Base-by-base conservation (phyloP, 2,329 filamentous ascomycete species). In the Aspergillus brasiliensis region DNA sequence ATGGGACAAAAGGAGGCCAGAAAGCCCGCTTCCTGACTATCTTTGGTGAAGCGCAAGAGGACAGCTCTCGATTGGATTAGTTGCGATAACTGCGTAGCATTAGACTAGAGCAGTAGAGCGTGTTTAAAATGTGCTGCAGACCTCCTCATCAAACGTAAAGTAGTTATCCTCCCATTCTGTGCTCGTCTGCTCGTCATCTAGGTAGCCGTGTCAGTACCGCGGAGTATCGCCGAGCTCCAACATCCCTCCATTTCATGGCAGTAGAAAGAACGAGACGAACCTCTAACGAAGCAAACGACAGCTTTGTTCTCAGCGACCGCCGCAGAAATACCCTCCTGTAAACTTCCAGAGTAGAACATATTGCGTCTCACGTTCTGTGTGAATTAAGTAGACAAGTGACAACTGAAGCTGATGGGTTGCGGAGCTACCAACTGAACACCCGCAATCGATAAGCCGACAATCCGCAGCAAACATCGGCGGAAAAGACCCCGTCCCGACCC, bases 281-380 rank as follows among this genome's bases (percentile, higher is more conserved):
- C 89, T 71, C 87, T 86, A 31, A 97, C 88, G 75, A 97, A 96
- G 78, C 92, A 96, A 28, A 91, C 84, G 0, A 97, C 90, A 17
- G 90, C 83, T 76, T 94, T 96, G 60, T 86, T 81, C 73, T 93
- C 82, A 61, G 86, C 84, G 6, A 97, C 83, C 11, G 93, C 92
- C 19, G 85, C 81, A 31, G 85, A 83, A 67, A 97, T 96, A 60
- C 91, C 93, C 69, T 89, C 88, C 69, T 96, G 90, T 19, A 97
- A 78, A 62, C 86, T 87, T 17, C 92, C 93, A 61, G 88, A 71
- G 74, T 92, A 93, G 77, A 97, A 97, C 88, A 96, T 93, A 44
- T 49, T 55, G 42, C 5, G 40, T 21, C 8, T 17, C 8, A 2
- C 19, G 5, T 19, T 13, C 17, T 8, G 40, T 11, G 38, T 23